A percentile compares a stretch with the other conserved stretches of the same genome.
Evolutionary conservation across 768 basidiomycete genomes (phyloP).

Genomic region (Suillus subalutaceus): DNA sequence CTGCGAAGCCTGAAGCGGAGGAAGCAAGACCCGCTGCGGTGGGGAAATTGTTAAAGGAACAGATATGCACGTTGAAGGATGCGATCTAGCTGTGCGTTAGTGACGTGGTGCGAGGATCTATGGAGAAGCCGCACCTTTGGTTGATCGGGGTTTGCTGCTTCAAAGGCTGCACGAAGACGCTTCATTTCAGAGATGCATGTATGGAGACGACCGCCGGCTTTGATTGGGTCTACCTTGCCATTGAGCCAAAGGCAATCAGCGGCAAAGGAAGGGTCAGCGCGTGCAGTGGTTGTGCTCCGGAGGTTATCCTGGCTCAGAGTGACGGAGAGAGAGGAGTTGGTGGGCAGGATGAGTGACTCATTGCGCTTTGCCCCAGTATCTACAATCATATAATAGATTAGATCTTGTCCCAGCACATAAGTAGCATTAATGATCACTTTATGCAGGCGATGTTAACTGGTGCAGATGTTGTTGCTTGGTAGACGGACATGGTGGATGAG

Average conservation of each 20-base stretch:
- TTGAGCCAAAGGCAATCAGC: constrained; percentile 93
- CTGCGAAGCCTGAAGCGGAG: constrained; percentile 96
- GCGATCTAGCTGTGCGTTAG: constrained; percentile 54
- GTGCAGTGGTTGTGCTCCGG: constrained; percentile 89
- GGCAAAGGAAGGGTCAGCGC: constrained; percentile 73
- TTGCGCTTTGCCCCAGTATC: constrained; percentile 99
- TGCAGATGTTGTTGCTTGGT: constrained; percentile 88
- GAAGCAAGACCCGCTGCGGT: constrained; percentile 98
- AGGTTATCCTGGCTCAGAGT: constrained; percentile 97
- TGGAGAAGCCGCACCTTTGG: constrained; percentile 56
- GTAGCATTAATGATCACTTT: constrained; percentile 58
- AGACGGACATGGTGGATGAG: constrained; percentile 52
- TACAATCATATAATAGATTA: constrained; percentile 34
- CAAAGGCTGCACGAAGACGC: constrained; percentile 70
- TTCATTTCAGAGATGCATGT: constrained; percentile 91
- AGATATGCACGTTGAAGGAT: constrained; percentile 77
- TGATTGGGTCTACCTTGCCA: constrained; percentile 89
- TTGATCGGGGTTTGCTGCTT: constrained; percentile 64
- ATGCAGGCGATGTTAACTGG: constrained; percentile 99
- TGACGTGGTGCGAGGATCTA: constrained; percentile 11
- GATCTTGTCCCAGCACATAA: not conserved
- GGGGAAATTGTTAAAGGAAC: constrained; percentile 98
- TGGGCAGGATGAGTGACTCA: constrained; percentile 92
- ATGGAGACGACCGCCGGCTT: constrained; percentile 71
- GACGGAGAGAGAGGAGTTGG: constrained; percentile 97